Evolutionary conservation across 768 basidiomycete species (phyloP).

Genomic region (Fomitopsis pulvina): DNA sequence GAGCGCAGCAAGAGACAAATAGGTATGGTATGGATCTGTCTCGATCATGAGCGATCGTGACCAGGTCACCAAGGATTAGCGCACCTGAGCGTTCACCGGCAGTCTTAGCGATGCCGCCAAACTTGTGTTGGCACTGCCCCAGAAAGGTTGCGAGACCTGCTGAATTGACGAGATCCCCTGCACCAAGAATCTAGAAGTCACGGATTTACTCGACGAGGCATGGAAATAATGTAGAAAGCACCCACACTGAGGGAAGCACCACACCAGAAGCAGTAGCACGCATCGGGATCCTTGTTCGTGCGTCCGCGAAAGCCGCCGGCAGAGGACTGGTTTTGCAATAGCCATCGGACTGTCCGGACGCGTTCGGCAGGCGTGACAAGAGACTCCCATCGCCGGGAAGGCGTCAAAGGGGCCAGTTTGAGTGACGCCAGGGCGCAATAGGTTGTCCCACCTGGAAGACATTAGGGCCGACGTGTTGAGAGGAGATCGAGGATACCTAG

Average conservation of each 20-base stretch:
- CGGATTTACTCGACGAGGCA: not conserved
- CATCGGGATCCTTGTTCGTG: conserved; percentile 82
- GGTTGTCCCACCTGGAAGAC: conserved; percentile 77
- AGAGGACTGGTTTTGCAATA: conserved; percentile 62
- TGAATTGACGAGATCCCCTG: conserved; percentile 48
- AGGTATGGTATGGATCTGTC: conserved; percentile 92
- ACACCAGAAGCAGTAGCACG: conserved; percentile 97
- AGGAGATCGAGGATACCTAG: conserved; percentile 47
- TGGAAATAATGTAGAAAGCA: conserved; percentile 1
- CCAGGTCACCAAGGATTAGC: conserved; percentile 5
- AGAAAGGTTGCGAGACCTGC: conserved; percentile 57
- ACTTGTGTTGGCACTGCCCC: conserved; percentile 74
- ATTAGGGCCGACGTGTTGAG: not conserved
- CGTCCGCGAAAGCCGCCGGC: conserved; percentile 85
- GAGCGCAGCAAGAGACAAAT: conserved; percentile 79
- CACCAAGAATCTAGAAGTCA: conserved; percentile 60
- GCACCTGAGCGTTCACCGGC: conserved; percentile 76
- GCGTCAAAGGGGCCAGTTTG: conserved; percentile 36
- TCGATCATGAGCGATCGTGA: not conserved
- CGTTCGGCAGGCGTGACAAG: conserved; percentile 33
- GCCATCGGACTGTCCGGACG: conserved; percentile 64
- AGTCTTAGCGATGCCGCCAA: conserved; percentile 84
- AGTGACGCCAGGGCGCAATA: conserved; percentile 86
- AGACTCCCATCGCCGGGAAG: conserved; percentile 9
- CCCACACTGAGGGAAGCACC: conserved; percentile 72